These are phyloP conservation scores for Suhomyces sp. DNA, from an alignment of 805 yeast genomes.

Conservation along the genomic window DNA sequence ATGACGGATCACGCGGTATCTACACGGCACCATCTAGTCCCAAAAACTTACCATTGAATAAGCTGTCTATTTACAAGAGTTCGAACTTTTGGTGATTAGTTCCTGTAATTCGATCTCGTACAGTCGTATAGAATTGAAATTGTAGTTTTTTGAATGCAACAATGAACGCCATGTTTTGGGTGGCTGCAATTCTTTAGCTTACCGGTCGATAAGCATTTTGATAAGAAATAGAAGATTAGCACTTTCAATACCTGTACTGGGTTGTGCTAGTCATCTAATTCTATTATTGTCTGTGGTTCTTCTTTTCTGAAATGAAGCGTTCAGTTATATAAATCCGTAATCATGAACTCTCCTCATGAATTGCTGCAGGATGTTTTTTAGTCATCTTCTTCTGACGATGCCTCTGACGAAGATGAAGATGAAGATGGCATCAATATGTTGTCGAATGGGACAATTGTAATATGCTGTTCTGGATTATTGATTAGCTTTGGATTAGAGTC, in stretches of 20 bases:
- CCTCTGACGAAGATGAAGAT: constrained; percentile 12
- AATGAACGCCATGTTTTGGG: constrained; percentile 15
- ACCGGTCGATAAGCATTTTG: constrained; percentile 6
- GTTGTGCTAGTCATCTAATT: background rate
- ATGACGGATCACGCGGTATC: background rate
- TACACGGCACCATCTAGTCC: background rate
- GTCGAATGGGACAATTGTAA: constrained; percentile 6
- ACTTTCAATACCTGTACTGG: constrained; percentile 4
- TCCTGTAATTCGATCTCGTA: background rate
- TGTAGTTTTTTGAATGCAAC: background rate
- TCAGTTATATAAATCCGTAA: too few species aligned
- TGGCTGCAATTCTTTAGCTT: constrained; percentile 19
- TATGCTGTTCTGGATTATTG: background rate
- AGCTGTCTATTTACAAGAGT: background rate
- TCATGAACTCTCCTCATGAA: background rate
- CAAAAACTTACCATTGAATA: background rate
- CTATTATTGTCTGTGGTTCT: background rate
- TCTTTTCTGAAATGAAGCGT: background rate
- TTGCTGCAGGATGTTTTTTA: background rate
- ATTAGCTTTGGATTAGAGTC: background rate
- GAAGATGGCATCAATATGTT: constrained; percentile 9
- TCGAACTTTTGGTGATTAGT: background rate
- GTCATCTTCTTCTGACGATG: background rate
- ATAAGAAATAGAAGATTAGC: background rate
- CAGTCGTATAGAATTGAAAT: background rate